Evolutionary conservation across 306 rosid species (phyloP), one percentile per base, ranked within the genome.

Genomic region (Cucumis hystrix): DNA sequence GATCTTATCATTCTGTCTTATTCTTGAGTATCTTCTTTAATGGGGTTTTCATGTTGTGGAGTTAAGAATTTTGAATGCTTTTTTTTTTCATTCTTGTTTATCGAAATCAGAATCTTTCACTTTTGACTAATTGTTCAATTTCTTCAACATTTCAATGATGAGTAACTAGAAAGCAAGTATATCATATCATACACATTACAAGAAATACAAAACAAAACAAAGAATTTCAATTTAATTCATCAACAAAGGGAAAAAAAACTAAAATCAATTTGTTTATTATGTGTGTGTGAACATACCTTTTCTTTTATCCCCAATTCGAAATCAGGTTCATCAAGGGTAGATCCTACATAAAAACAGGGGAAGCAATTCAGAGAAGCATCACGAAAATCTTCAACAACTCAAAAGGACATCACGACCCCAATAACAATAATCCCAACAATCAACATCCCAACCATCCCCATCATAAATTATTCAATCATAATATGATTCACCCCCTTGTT

Each of bases 381-480:
- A 3, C 8, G 28, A 7, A n/a, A n/a, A n/a, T n/a, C n/a, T n/a
- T n/a, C n/a, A n/a, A n/a, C n/a, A n/a, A 2, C 9, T 28, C 18
- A 59, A 16, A 77, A 77, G 60, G 80, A 77, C 80, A 77, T 77
- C 11, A 77, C 74, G 13, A 77, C 80, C 37, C 80, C 80, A 35
- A 49, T 77, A 7, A 63, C 80, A 18, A 77, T 74, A 4, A 63
- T 77, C 20, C 80, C 80, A 0, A 77, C 74, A 6, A 51, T 64
- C 28, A 54, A 5, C 28, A 75, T 75, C 45, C 79, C 69, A 33
- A 60, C 80, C 17, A 77, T 37, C 6, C 40, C 79, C 16, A 56
- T 58, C 16, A 30, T 43, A 10, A 77, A 60, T n/a, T n/a, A n/a
- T n/a, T n/a, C n/a, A n/a, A n/a, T n/a, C n/a, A n/a, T n/a, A n/a